Evolutionary conservation across 2,329 filamentous ascomycete genomes (phyloP), one percentile per base, ranked within the genome.

Genomic region (Phialophora macrospora): DNA sequence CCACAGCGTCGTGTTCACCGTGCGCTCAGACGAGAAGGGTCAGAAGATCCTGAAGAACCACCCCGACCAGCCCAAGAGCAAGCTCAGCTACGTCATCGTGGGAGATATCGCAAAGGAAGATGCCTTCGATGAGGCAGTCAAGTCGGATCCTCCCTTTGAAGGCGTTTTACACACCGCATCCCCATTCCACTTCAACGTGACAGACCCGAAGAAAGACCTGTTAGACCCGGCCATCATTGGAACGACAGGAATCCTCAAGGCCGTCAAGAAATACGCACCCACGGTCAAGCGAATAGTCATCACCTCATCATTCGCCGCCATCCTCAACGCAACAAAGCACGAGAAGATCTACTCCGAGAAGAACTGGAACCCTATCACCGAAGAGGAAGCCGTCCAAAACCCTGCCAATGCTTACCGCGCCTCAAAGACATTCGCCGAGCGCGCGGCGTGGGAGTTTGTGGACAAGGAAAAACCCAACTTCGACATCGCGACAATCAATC

Each of bases 111-210:
- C 89, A 0, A 74, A 87, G 68, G 83, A 87, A 24, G 85, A 85
- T 20, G 90, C 90, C 26, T 96, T 95, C 71, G 85, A 90, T 64
- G 77, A 84, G 75, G 86, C 84, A 17, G 82, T 88, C 55, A 80
- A 85, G 68, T 87, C 85, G 17, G 80, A 85, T 62, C 86, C 86
- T 0, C 85, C 87, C 0, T 90, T 94, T 68, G 88, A 91, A 72
- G 88, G 85, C 54, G 89, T 94, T 56, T 82, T 92, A 59, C 89
- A 92, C 75, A 91, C 89, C 5, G 89, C 90, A 1, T 88, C 85
- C 0, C 90, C 91, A 0, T 93, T 91, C 79, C 88, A 90, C 72
- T 85, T 88, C 74, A 89, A 89, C 38, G 87, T 95, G 62, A 87
- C 91, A 26, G 83, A 88, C 71, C 85, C 88, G 20, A 82, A 92